Base-by-base conservation (phyloP, 2,329 filamentous ascomycete genomes). In the Tolypocladium paradoxum region DNA sequence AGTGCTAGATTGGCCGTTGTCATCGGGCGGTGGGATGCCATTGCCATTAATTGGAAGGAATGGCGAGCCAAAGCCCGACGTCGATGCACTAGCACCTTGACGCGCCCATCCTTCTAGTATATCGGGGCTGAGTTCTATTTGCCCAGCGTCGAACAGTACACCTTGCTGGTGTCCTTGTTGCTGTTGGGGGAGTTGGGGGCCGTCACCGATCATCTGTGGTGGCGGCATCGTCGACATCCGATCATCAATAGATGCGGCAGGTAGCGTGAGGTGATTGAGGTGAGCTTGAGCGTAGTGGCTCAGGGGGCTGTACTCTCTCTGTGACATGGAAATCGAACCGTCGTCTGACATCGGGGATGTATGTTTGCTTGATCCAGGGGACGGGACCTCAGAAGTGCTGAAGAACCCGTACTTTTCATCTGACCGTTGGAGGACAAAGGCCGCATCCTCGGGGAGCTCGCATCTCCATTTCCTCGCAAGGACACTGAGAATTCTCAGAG, bases 401-500 rank as follows among this genome's bases (percentile, higher is more conserved):
- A 85, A 90, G 2, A 78, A 79, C 1, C 89, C 90, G 68, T 88
- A 96, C 69, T 86, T 92, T 46, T 81, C 76, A 63, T 95, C 88
- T 2, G 89, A 87, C 36, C 90, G 81, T 49, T 83, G 76, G n/a
- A 97, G 78, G 2, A 95, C 83, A 2, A 78, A 72, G 0, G 81
- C 77, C 0, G 91, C 92, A 68, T 97, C 92, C 55, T 89, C 85
- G 0, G 93, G 92, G 11, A 97, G 70, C 53, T 90, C 84, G 45
- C 96, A 85, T 20, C 85, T 85, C 91, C 93, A 97, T 62, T 93
- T 93, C n/a, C 84, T 81, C 0, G 87, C 86, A 14, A 95, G 81
- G 4, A 95, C 83, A 59, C 87, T 90, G 45, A 99, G 76, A 48
- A 97, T 95, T 55, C 84, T 83, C 7, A 97, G 76, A 0, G 91